Evolutionary conservation across 2,329 filamentous ascomycete species (phyloP), one percentile per base, ranked within the genome.

Genomic region (Fusarium sp.): DNA sequence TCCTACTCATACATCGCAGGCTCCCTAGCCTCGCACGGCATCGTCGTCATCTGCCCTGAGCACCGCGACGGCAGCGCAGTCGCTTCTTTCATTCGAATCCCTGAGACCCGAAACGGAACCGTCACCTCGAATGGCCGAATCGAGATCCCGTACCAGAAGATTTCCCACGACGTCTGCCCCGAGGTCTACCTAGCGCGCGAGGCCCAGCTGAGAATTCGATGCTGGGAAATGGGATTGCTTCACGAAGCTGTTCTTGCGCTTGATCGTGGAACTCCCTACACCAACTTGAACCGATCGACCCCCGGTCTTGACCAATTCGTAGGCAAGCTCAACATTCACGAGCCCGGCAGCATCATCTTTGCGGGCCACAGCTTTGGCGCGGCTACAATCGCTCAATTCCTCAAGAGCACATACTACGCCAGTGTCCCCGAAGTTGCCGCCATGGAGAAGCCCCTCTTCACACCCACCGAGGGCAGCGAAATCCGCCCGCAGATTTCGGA

Each of bases 1-100:
- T 91, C 94, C 13, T 97, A 97, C 84, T 96, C 94, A n/a, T 92
- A 95, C 79, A 84, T 97, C 27, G 92, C 89, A 20, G 93, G 93
- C 18, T 94, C 93, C 0, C 84, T 97, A 31, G 93, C 95, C 6
- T 95, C 93, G 22, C 92, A 97, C 78, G 95, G 95, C 45, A 87
- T 95, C 24, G 90, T 97, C 9, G 94, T 97, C 3, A 85, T 96
- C 63, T 95, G 94, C 67, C 91, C 94, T 0, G 95, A 97, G 78
- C 95, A 97, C 80, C 89, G 95, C 52, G 95, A 97, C 78, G 94
- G 94, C 61, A 95, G 93, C 80, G 88, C 93, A 4, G 92, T 94
- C 2, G 87, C 94, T n/a, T 90, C 92, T 1, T 91, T 93, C 75
- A 86, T 97, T 52, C 91, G 93, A 29, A 86, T 89, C 9, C 89